Conservation (phyloP, 192 early-diverging fungal genomes). For the Jimgerdemannia lactiflua region DNA sequence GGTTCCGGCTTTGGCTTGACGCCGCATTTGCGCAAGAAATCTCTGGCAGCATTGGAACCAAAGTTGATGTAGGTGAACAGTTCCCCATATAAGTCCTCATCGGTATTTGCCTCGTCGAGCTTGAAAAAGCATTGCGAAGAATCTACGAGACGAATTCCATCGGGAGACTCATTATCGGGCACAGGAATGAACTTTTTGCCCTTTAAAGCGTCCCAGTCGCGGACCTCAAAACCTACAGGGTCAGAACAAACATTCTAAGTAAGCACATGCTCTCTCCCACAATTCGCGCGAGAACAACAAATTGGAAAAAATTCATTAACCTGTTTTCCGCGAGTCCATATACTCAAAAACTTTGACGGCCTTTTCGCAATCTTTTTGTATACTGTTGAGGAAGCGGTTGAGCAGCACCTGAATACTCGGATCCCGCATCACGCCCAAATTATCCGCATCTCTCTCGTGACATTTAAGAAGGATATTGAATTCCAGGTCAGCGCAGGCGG, state of each 20-base stretch:
- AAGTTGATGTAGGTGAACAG: constrained; percentile 68
- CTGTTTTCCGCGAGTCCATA: constrained; percentile 42
- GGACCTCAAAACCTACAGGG: too few species aligned
- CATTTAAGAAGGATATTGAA: constrained; percentile 61
- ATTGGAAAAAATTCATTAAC: too few species aligned
- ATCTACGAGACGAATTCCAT: constrained; percentile 12
- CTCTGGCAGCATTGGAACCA: constrained; percentile 57
- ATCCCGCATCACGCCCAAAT: constrained; percentile 64
- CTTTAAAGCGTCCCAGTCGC: too few species aligned
- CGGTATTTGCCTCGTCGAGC: constrained; percentile 31
- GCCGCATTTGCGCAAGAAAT: constrained; percentile 80
- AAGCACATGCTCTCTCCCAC: too few species aligned
- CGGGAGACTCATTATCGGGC: too few species aligned
- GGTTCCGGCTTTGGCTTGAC: constrained; percentile 77
- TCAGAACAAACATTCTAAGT: too few species aligned
- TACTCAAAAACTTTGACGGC: constrained; percentile 65
- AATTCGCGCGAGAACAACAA: too few species aligned
- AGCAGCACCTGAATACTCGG: constrained; percentile 46
- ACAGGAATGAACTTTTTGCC: too few species aligned
- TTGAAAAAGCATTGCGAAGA: constrained; percentile 55
- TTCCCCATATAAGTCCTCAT: constrained; percentile 33
- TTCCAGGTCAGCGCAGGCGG: constrained; percentile 57
- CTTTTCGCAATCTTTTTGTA: constrained; percentile 22
- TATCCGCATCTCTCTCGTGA: constrained; percentile 43
- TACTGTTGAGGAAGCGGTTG: constrained; percentile 21